Evolutionary conservation across 1,284 basidiomycete genomes (phyloP).

Genomic region (Irpex lacteus): DNA sequence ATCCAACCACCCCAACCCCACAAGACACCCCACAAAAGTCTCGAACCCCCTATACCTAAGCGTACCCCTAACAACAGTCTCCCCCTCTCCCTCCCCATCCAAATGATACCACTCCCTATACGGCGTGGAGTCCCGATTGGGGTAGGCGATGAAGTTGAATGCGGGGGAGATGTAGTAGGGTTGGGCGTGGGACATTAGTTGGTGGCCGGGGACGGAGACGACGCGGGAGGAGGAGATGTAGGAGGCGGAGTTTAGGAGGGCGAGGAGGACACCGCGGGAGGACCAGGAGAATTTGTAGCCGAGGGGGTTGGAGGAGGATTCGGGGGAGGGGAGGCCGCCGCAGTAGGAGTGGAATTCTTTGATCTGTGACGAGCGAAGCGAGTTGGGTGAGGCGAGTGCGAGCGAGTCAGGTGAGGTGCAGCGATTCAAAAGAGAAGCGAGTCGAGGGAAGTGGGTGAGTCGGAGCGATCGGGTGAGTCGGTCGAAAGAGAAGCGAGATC

Average conservation of each 20-base stretch:
- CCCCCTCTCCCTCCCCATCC: slow-evolving; percentile 66
- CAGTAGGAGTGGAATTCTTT: slow-evolving; percentile 97
- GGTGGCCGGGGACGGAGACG: slow-evolving; percentile 61
- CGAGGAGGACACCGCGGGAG: slow-evolving; percentile 92
- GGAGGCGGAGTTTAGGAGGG: slow-evolving; percentile 91
- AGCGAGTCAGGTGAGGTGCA: no score
- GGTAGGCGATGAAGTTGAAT: slow-evolving; percentile 96
- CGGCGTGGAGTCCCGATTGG: slow-evolving; percentile 92
- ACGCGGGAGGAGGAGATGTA: slow-evolving; percentile 70
- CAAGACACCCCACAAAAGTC: slow-evolving; percentile 90
- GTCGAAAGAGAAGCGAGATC: no score
- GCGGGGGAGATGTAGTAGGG: slow-evolving; percentile 97
- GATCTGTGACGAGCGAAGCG: slow-evolving; percentile 59
- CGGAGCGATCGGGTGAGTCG: no score
- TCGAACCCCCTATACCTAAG: slow-evolving; percentile 98
- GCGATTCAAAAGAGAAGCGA: no score
- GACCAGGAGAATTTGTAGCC: slow-evolving; percentile 99
- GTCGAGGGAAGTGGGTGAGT: no score
- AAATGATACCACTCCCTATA: slow-evolving; percentile 90
- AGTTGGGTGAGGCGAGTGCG: no score
- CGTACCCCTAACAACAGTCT: slow-evolving; percentile 92
- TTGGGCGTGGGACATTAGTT: slow-evolving; percentile 86
- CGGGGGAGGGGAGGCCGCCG: slow-evolving; percentile 92
- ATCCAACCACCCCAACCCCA: slow-evolving; percentile 88
- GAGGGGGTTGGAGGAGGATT: slow-evolving; percentile 90